Evolutionary conservation across 1,284 basidiomycete species (phyloP).

Genomic region (Marasmius sp.): DNA sequence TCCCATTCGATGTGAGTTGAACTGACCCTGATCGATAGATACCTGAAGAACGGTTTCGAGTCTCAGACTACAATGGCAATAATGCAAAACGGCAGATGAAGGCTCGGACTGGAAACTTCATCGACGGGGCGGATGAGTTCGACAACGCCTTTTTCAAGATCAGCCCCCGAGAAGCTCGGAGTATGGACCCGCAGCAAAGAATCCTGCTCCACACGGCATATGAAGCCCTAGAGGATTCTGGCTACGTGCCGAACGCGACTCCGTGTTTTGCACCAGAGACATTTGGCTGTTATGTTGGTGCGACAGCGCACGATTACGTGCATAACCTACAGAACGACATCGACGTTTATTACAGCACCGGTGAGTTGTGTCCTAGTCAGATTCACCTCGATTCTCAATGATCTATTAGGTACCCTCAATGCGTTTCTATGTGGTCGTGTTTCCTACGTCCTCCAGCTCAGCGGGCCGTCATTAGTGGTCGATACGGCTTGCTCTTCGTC

Average conservation of each 20-base stretch:
- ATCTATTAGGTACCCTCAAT: constrained; percentile 54
- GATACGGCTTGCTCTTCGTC: constrained; percentile 77
- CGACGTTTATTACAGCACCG: constrained; percentile 72
- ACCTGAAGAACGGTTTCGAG: constrained; percentile 54
- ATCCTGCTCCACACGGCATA: constrained; percentile 63
- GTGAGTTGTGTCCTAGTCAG: constrained; percentile 31
- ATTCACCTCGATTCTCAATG: neutral
- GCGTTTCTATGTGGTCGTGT: constrained; percentile 70
- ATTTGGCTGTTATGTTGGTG: constrained; percentile 67
- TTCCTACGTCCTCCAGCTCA: constrained; percentile 63
- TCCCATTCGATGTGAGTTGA: neutral
- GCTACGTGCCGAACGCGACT: constrained; percentile 61
- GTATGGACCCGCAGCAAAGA: constrained; percentile 75
- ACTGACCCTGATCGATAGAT: constrained; percentile 38
- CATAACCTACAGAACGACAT: constrained; percentile 61
- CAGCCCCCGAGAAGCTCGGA: constrained; percentile 67
- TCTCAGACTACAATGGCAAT: constrained; percentile 35
- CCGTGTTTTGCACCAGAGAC: constrained; percentile 47
- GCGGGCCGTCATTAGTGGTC: constrained; percentile 67
- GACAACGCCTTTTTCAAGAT: constrained; percentile 72
- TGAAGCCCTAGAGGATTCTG: constrained; percentile 66
- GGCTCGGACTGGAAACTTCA: constrained; percentile 61
- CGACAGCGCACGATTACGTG: constrained; percentile 65
- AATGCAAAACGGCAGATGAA: constrained; percentile 42
- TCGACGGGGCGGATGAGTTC: constrained; percentile 55